Evolutionary conservation across 2,329 filamentous ascomycete species (phyloP).

Genomic region (Aspergillus tamarii): DNA sequence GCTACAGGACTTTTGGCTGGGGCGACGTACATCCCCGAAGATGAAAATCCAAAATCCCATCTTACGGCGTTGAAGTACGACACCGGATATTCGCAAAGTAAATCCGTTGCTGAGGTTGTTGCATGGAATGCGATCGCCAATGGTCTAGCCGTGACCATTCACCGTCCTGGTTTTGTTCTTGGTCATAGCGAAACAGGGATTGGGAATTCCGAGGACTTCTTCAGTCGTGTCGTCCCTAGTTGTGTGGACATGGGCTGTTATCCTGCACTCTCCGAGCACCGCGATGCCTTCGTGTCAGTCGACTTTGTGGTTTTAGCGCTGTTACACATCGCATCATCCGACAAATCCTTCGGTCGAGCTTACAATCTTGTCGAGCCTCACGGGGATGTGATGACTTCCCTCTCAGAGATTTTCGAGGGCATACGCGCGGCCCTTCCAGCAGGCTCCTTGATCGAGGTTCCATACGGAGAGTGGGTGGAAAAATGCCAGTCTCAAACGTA

Average conservation of each 20-base stretch:
- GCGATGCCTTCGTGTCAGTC: constrained; percentile 12
- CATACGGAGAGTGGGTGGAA: neutral
- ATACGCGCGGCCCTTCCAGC: neutral
- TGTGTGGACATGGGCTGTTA: constrained; percentile 16
- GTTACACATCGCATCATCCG: constrained; percentile 10
- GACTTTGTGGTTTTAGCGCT: constrained; percentile 15
- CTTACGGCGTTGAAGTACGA: constrained; percentile 1
- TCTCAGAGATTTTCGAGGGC: neutral
- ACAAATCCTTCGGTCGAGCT: constrained; percentile 10
- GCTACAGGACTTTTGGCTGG: constrained; percentile 7
- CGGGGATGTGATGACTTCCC: neutral
- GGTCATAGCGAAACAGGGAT: constrained; percentile 18
- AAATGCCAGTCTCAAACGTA: neutral
- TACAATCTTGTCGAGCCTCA: constrained; percentile 16
- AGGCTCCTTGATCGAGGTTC: neutral
- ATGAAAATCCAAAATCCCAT: constrained; percentile 5
- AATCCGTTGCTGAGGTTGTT: constrained; percentile 20
- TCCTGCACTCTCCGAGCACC: constrained; percentile 4
- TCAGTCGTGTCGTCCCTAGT: constrained; percentile 14
- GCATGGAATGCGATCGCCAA: constrained; percentile 19
- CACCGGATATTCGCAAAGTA: constrained; percentile 18
- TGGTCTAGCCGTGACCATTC: constrained; percentile 18
- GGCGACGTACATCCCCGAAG: constrained; percentile 5
- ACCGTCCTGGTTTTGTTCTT: constrained; percentile 17
- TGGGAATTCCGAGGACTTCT: constrained; percentile 11